Evolutionary conservation across 129 eudicot genomes (phyloP).

Genomic region (Kitagawia praeruptora): DNA sequence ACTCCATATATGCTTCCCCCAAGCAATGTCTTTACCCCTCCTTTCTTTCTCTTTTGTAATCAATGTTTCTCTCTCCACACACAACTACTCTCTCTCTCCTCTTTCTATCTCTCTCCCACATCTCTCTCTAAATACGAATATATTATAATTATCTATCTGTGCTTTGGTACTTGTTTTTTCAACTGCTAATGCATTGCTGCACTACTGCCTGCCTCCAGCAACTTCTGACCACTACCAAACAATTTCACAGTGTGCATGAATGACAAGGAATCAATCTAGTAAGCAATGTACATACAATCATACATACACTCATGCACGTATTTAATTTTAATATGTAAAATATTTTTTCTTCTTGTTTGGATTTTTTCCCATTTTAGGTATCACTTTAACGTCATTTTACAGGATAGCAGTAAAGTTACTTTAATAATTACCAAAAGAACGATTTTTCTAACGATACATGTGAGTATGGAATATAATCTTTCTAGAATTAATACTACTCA

Average conservation of each 20-base stretch:
- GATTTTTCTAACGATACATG: neutral
- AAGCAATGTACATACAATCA: neutral
- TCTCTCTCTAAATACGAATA: no score
- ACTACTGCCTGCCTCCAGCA: constrained; percentile 9
- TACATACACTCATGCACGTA: neutral
- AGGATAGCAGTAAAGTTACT: neutral
- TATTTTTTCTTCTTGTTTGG: neutral
- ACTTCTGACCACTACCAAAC: constrained; percentile 24
- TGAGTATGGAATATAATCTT: neutral
- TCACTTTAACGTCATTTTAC: constrained; percentile 3
- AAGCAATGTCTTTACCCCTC: constrained; percentile 12
- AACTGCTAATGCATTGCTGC: constrained; percentile 11
- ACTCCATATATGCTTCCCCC: constrained; percentile 16
- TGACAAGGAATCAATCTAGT: constrained; percentile 12
- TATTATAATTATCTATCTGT: neutral
- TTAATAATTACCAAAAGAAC: neutral
- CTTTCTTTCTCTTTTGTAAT: constrained; percentile 6
- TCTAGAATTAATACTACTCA: no score
- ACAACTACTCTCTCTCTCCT: neutral
- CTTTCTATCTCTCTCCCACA: neutral
- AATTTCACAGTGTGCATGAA: constrained; percentile 4
- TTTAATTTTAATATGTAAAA: neutral
- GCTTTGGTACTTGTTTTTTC: constrained; percentile 30
- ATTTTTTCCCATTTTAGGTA: neutral
- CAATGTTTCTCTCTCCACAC: neutral